Conservation (phyloP, 495 filamentous ascomycete genomes). For the Viridothelium virens region DNA sequence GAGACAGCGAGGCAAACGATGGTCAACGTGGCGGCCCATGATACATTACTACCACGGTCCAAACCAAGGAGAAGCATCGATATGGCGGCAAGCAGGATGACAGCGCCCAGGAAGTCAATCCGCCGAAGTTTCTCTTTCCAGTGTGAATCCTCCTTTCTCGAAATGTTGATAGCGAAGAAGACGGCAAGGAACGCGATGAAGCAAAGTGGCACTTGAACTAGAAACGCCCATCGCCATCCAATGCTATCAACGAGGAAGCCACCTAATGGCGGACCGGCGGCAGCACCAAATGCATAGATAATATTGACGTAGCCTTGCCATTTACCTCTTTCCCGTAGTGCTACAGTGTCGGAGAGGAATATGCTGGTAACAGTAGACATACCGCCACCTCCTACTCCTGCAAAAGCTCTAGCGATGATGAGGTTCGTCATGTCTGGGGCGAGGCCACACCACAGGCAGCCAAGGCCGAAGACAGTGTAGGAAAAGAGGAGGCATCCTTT, state of each 20-base stretch:
- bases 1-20: constrained; percentile 52
- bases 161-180: constrained; percentile 53
- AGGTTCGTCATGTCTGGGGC: constrained; percentile 61
- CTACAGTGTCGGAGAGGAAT: constrained; percentile 67
- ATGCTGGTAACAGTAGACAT: constrained; percentile 79
- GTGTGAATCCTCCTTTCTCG: constrained; percentile 45
- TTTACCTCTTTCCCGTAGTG: constrained; percentile 65
- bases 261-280: constrained; percentile 65
- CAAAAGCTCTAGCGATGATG: constrained; percentile 60
- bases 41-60: constrained; percentile 69
- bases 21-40: constrained; percentile 55
- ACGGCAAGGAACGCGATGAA: constrained; percentile 60
- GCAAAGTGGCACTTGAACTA: constrained; percentile 63
- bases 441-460: constrained; percentile 65
- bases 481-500: constrained; percentile 65
- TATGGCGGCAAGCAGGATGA: constrained; percentile 59
- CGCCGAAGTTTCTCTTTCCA: constrained; percentile 61
- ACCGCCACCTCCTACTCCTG: constrained; percentile 75
- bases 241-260: constrained; percentile 67
- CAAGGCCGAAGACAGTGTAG: constrained; percentile 66
- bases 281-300: constrained; percentile 63
- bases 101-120: constrained; percentile 73
- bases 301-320: constrained; percentile 84
- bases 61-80: constrained; percentile 66
- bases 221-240: constrained; percentile 79